Conservation (phyloP, 176 grass and related monocot genomes). For the Alopecurus myosuroides region DNA sequence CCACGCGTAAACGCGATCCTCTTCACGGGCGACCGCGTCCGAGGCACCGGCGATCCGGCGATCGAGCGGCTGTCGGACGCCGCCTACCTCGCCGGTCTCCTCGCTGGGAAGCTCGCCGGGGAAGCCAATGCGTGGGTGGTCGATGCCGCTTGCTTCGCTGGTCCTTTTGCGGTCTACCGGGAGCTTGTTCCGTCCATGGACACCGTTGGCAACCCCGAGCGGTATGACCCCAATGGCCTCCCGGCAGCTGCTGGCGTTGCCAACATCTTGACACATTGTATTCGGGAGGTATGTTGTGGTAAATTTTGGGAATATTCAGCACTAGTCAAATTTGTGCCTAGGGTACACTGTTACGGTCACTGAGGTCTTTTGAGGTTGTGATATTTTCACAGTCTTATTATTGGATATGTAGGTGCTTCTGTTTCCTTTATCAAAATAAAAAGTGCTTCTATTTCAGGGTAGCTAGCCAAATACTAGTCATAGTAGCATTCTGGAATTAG, state of each 20-base stretch:
- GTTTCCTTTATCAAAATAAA: too few species aligned
- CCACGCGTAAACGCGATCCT: conserved; percentile 73
- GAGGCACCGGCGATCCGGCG: conserved; percentile 46
- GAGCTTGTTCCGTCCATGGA: conserved; percentile 57
- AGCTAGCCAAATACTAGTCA: background rate
- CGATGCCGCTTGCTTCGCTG: conserved; percentile 64
- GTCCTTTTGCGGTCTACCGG: conserved; percentile 61
- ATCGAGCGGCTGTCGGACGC: conserved; percentile 71
- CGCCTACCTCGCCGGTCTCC: conserved; percentile 35
- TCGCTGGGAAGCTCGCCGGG: conserved; percentile 47
- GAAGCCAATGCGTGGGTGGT: conserved; percentile 74
- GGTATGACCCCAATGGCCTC: conserved; percentile 64
- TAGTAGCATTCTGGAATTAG: background rate
- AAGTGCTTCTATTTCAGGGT: too few species aligned
- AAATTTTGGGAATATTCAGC: background rate
- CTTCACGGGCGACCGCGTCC: conserved; percentile 73
- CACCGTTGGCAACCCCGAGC: conserved; percentile 51
- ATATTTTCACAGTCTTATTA: background rate
- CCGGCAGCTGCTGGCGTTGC: conserved; percentile 55
- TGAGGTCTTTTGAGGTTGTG: background rate
- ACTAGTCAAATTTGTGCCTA: background rate
- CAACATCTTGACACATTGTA: conserved; percentile 37
- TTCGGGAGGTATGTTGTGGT: conserved; percentile 51
- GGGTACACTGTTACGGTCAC: background rate
- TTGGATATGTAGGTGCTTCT: background rate